Percentiles rank a stretch among this genome's conserved stretches.
Conservation (phyloP, 2,329 filamentous ascomycete species). For the Pseudodiploospora longispora region DNA sequence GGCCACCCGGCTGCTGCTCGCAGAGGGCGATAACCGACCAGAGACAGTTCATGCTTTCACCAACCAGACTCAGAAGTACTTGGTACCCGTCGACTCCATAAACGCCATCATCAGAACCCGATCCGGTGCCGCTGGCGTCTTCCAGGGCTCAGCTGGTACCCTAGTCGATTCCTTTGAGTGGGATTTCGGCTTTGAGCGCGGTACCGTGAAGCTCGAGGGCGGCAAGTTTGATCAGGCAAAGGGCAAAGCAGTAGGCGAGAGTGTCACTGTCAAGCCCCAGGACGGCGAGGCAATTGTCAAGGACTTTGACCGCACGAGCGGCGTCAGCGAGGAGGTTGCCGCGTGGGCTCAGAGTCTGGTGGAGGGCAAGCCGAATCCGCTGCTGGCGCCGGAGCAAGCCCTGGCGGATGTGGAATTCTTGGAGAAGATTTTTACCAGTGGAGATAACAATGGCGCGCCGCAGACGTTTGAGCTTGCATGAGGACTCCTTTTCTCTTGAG, state of each 20-base stretch:
- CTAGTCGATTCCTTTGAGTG: conserved; percentile 46
- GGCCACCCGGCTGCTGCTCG: conserved; percentile 50
- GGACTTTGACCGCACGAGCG: conserved; percentile 41
- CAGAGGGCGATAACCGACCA: conserved; percentile 30
- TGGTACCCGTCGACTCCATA: conserved; percentile 61
- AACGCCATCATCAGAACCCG: conserved; percentile 48
- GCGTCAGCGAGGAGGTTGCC: conserved; percentile 51
- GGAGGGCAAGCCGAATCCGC: conserved; percentile 37
- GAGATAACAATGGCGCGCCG: conserved; percentile 31
- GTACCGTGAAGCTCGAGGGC: conserved; percentile 38
- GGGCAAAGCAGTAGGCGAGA: conserved; percentile 24
- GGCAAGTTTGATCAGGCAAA: too few species aligned
- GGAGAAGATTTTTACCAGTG: conserved; percentile 42
- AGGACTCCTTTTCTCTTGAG: neutral
- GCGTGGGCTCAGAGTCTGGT: conserved; percentile 50
- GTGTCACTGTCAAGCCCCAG: conserved; percentile 29
- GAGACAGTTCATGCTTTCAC: conserved; percentile 47
- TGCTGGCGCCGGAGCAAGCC: conserved; percentile 49
- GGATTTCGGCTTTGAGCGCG: conserved; percentile 49
- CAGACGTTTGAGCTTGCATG: conserved; percentile 33
- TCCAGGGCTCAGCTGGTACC: conserved; percentile 50
- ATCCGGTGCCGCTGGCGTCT: conserved; percentile 47
- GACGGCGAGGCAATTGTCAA: conserved; percentile 26
- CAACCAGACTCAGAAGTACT: conserved; percentile 42
- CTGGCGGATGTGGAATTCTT: conserved; percentile 53